Evolutionary conservation across 2,329 filamentous ascomycete genomes (phyloP), one percentile per base, ranked within the genome.

Genomic region (Triangularia verruculosa): DNA sequence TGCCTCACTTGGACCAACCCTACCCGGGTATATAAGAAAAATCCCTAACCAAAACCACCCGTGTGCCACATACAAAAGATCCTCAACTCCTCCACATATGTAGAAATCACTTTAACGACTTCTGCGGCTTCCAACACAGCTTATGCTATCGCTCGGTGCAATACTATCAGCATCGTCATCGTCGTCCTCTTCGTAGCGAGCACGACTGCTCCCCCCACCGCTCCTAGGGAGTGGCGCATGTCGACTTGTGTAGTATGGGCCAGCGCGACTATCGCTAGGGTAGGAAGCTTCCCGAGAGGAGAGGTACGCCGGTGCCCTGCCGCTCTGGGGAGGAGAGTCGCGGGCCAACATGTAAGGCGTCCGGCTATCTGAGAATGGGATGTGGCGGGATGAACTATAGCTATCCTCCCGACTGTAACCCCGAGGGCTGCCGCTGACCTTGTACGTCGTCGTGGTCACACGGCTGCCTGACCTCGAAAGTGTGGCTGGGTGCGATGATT

Each of bases 121-220:
- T 63, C 73, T 74, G 51, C 77, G 74, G 65, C 72, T 79, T 22
- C 84, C 85, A n/a, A 87, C 79, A 68, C 83, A 85, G 71, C 84
- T 87, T 62, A 88, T 86, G 70, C 85, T 88, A 71, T 88, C 86
- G 69, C 80, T 83, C 1, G 86, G 86, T 52, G 80, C 83, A 34
- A 88, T 76, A 68, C 83, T 86, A 57, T 78, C 80, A 59, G 75
- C 74, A 67, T 86, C 83, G 43, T 82, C 79, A 9, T 82, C 79
- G 73, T 77, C 78, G 8, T 59, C 64, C 2, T 58, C 47, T 20
- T 64, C 61, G 62, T 64, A 61, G 59, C 65, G 66, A 60, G 27
- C 61, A 55, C 77, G 73, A 58, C 78, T 78, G 63, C 75, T 78
- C 11, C 79, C 79, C 3, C 74, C 72, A 2, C 73, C 73, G 61